Evolutionary conservation across 257 asterid genomes (phyloP).

Genomic region (Scutellaria baicalensis): DNA sequence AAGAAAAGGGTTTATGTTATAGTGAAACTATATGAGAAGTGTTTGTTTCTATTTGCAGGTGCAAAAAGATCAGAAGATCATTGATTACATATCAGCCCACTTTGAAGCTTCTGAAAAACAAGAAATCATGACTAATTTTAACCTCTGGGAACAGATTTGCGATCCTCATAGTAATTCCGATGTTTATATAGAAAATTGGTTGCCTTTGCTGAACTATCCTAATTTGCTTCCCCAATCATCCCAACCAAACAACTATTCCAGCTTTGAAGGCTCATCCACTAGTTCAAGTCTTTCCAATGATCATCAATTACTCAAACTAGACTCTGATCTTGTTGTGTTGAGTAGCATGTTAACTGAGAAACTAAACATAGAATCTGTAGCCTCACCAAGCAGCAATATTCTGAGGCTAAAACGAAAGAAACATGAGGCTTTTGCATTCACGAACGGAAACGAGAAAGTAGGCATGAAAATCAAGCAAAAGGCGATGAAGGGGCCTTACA

Average conservation of each 20-base stretch:
- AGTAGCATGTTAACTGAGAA: constrained; percentile 21
- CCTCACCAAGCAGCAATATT: constrained; percentile 10
- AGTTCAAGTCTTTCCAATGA: constrained; percentile 48
- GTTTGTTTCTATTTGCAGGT: constrained; percentile 30
- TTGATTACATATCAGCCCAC: constrained; percentile 37
- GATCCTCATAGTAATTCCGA: constrained; percentile 4
- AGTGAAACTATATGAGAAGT: background rate
- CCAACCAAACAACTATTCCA: constrained; percentile 29
- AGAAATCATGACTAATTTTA: constrained; percentile 21
- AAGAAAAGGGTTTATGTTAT: background rate
- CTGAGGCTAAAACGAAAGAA: constrained; percentile 18
- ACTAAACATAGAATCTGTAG: constrained; percentile 19
- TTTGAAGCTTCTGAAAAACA: constrained; percentile 21
- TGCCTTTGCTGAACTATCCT: constrained; percentile 15
- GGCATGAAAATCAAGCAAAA: constrained; percentile 18
- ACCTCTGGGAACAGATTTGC: constrained; percentile 8
- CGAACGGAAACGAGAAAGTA: constrained; percentile 4
- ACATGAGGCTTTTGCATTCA: constrained; percentile 5
- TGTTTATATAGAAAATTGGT: constrained; percentile 14
- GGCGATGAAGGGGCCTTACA: constrained; percentile 33
- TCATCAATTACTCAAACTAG: constrained; percentile 8
- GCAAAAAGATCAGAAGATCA: constrained; percentile 40
- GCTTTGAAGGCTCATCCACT: constrained; percentile 59
- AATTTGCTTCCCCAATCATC: constrained; percentile 18
- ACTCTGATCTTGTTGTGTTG: constrained; percentile 14